A percentile compares a stretch with the other conserved stretches of the same genome.
phyloP scores from a whole-genome alignment of 2,329 filamentous ascomycete species.

The Penicillium brevicompactum region DNA sequence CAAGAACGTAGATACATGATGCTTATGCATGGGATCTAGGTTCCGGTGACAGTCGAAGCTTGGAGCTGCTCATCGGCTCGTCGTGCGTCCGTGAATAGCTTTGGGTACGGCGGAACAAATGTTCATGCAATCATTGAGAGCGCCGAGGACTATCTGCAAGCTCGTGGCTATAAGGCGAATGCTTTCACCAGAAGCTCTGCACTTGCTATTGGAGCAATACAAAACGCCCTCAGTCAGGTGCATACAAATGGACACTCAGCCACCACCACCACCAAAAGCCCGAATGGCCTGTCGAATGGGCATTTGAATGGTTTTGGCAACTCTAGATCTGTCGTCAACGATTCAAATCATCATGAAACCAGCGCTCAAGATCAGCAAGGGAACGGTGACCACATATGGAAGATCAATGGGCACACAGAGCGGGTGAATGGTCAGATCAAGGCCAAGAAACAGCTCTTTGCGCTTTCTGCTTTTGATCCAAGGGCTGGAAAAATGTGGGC shows the following conservation, averaged over 20 bases:
- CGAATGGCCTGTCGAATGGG: background rate
- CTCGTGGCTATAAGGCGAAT: background rate
- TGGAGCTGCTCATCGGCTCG: background rate
- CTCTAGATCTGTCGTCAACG: background rate
- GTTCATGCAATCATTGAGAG: background rate
- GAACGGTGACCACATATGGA: background rate
- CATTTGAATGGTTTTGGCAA: background rate
- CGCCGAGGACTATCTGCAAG: background rate
- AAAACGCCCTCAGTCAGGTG: background rate
- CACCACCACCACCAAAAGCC: background rate
- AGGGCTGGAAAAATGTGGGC: background rate
- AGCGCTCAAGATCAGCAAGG: background rate
- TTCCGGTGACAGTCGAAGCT: background rate
- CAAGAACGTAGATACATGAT: no score
- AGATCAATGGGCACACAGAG: background rate
- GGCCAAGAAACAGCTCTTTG: background rate
- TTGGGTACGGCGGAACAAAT: constrained; percentile 9
- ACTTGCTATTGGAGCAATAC: background rate
- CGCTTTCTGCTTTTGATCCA: background rate
- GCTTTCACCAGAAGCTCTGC: background rate
- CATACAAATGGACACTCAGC: background rate
- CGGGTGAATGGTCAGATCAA: background rate
- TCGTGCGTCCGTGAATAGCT: background rate
- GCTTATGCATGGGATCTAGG: background rate
- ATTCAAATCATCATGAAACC: background rate